Evolutionary conservation across 176 grass and related monocot genomes (phyloP), one percentile per base, ranked within the genome.

Genomic region (Urochloa ruziziensis): DNA sequence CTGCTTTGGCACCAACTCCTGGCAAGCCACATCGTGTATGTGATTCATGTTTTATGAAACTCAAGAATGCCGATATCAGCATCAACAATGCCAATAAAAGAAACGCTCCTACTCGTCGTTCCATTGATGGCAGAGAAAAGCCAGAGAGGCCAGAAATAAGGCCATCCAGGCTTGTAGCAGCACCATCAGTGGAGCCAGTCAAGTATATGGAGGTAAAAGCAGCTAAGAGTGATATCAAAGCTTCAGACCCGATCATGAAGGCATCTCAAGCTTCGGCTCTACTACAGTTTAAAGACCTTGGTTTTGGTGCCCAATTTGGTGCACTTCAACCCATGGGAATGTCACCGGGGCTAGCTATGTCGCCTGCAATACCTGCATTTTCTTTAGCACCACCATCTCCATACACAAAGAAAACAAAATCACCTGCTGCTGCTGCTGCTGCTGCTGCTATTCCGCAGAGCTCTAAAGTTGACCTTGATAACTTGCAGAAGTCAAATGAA

Each of bases 1-100:
- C 96, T 62, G 87, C 91, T 62, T 75, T 99, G 53, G 96, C 96
- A 49, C 91, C 96, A 28, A 93, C 90, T 73, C 93, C 96, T 69
- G 91, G 96, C 30, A 99, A 99, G 81, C 93, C 96, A 19, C 93
- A 99, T 63, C 93, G 93, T 63, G 96, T 99, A 52, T 99, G 96
- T 10, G 93, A 99, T 90, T 99, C 90, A 73, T 99, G 96, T 86
- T 99, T 86, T 69, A 75, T 83, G 23, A 99, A 99, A 87, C 74
- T 99, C 23, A 94, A 99, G 84, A 90, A 88, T 70, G 89, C 81
- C 59, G 93, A 99, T 62, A 62, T 61, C 6, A 86, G 23, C 32
- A 77, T 2, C 30, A 86, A 24, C 27, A 74, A 62, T 74, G 25
- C 63, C 82, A 92, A 74, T 60, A 91, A 88, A 74, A 97, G 80